Conservation (phyloP, 139 green algal genomes). For the Monoraphidium neglectum region DNA sequence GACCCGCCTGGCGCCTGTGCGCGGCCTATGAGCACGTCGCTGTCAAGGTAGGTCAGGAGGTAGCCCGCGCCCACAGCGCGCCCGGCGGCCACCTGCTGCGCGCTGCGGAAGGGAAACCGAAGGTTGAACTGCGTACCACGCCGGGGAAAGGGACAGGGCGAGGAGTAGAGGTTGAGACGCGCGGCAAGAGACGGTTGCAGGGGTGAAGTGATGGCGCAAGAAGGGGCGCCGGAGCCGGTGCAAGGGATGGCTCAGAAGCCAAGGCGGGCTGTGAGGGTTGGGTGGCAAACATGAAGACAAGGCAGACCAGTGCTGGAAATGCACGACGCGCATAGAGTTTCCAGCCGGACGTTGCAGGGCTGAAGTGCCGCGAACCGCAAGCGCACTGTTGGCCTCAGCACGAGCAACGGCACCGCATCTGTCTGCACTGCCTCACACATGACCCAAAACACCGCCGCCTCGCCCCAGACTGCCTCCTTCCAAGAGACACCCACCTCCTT, state of each 20-base stretch:
- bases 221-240: neutral
- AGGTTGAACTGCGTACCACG: constrained; percentile 32
- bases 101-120: constrained; percentile 47
- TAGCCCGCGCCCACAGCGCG: constrained; percentile 18
- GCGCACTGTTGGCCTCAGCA: too few relatives aligned
- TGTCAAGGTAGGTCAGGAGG: constrained; percentile 59
- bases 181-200: neutral
- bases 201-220: neutral
- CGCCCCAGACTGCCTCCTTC: neutral
- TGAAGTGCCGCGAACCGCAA: too few relatives aligned
- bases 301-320: too few relatives aligned
- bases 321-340: too few relatives aligned
- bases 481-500: constrained; percentile 27
- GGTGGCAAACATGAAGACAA: neutral
- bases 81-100: constrained; percentile 33
- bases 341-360: too few relatives aligned
- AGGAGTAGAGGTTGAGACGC: neutral
- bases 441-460: neutral
- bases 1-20: constrained; percentile 33
- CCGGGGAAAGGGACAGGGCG: neutral
- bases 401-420: neutral
- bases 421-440: neutral
- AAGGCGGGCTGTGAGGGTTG: neutral
- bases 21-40: constrained; percentile 62
- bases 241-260: neutral